Base-by-base conservation (phyloP, 2,329 filamentous ascomycete species). In the Mycosphaerella arachidis region DNA sequence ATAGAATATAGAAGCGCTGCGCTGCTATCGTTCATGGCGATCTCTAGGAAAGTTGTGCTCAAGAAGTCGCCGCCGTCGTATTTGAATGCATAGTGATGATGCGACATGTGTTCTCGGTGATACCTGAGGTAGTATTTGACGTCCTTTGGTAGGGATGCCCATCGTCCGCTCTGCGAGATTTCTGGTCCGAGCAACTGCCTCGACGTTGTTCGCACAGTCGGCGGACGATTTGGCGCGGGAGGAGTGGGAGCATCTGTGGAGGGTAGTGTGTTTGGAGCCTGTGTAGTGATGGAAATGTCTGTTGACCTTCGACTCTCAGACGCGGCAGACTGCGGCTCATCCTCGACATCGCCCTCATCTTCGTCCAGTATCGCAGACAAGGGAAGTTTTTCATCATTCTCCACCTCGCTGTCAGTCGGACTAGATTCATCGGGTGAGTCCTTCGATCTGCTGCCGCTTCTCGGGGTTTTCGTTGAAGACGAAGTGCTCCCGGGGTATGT, bases 41-140 rank as follows among this genome's bases (percentile, higher is more conserved):
- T 79, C 45, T 85, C 85, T 20, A 92, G 80, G 48, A 96, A 82
- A 6, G 85, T 86, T 9, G 81, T 82, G 53, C 84, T 85, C 63
- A 97, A 85, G 72, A 97, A 96, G 62, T 87, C 81, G 50, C 86
- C 82, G 10, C 82, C 80, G 69, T 93, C 87, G 66, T 83, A 82
- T 63, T 89, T 86, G 66, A 95, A 78, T 55, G 89, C 88, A 72
- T 96, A 97, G 74, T 96, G 92, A 65, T 90, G 87, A 71, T 89
- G 82, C 0, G 86, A 91, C 61, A 97, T 84, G 67, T 92, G 86
- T 53, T 91, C 85, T 66, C 82, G 82, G 69, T 90, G 92, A 74
- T 92, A 96, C 40, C 84, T 80, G 18, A 97, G 79, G 72, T 94
- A 92, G 70, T 86, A 89, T 60, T 88, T 87, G 50, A 95, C 74